phyloP scores from a whole-genome alignment of 1,139 yeast genomes.

The Debaryomyces singareniensis region DNA sequence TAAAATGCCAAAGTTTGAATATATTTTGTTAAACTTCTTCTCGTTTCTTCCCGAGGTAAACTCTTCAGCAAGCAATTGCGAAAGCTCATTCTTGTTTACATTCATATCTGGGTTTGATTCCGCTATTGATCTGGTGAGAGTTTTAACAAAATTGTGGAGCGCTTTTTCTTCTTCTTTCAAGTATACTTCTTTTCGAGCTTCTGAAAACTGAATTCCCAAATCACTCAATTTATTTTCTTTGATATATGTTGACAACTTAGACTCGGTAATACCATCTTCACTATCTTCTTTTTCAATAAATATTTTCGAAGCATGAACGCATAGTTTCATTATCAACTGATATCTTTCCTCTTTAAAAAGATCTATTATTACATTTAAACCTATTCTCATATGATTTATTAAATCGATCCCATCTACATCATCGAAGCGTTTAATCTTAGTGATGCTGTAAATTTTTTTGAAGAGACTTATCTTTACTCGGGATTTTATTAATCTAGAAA shows the following conservation, averaged over 20 bases:
- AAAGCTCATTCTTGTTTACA: conserved; percentile 5
- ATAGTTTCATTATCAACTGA: conserved; percentile 1
- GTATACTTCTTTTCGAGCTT: conserved; percentile 6
- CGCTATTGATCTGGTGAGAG: conserved; percentile 5
- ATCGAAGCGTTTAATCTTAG: not conserved
- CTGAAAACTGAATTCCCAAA: conserved; percentile 7
- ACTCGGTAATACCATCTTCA: conserved; percentile 2
- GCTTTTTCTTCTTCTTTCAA: conserved; percentile 8
- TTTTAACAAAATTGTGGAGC: conserved; percentile 6
- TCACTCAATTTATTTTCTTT: conserved; percentile 3
- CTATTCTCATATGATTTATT: conserved; percentile 3
- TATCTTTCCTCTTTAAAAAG: conserved; percentile 1
- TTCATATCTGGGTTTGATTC: conserved; percentile 5
- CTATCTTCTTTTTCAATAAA: not conserved
- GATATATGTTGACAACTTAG: conserved; percentile 6
- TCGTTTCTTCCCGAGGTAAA: conserved; percentile 10
- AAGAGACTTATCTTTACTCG: conserved; percentile 8
- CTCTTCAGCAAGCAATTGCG: conserved; percentile 6
- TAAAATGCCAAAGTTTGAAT: conserved; percentile 8
- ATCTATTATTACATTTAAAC: conserved; percentile 1
- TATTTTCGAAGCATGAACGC: conserved; percentile 3
- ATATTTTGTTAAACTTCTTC: conserved; percentile 8
- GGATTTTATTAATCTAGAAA: conserved; percentile 12
- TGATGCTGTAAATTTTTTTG: conserved; percentile 8
- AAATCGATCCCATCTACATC: conserved; percentile 3